phyloP scores from a whole-genome alignment of 352 stramenopile species.

The Pilasporangium apinafurcum region DNA sequence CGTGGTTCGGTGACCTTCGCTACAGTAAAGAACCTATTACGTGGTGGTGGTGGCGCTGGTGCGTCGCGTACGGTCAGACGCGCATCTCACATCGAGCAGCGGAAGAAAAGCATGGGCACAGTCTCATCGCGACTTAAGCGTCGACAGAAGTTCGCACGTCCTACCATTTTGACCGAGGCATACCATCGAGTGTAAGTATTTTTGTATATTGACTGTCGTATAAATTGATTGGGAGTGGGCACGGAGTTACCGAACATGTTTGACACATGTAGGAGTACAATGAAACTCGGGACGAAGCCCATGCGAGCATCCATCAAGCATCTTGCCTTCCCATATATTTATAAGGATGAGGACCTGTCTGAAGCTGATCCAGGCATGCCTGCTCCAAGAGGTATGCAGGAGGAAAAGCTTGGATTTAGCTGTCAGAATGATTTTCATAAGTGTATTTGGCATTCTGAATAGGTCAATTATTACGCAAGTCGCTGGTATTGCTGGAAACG shows the following conservation, averaged over 20 bases:
- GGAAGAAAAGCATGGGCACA: constrained; percentile 46
- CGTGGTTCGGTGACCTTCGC: constrained; percentile 45
- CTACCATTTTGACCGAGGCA: constrained; percentile 61
- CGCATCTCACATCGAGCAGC: constrained; percentile 16
- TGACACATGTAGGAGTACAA: constrained; percentile 37
- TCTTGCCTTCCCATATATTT: constrained; percentile 33
- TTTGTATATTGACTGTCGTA: neutral
- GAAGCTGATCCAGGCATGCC: constrained; percentile 48
- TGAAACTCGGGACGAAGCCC: constrained; percentile 62
- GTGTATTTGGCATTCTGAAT: too few relatives aligned
- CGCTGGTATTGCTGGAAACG: constrained; percentile 56
- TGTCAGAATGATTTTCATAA: too few relatives aligned
- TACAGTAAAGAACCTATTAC: constrained; percentile 57
- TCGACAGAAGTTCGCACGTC: constrained; percentile 53
- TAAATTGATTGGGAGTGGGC: too few relatives aligned
- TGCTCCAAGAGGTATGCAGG: constrained; percentile 41
- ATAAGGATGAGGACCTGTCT: constrained; percentile 11
- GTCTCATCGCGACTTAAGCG: constrained; percentile 61
- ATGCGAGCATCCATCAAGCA: constrained; percentile 39
- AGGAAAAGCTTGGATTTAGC: too few relatives aligned
- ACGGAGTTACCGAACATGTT: too few relatives aligned
- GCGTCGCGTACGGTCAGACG: constrained; percentile 28
- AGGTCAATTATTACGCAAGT: constrained; percentile 38
- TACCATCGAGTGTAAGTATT: constrained; percentile 58
- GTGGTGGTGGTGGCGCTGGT: constrained; percentile 28